phyloP scores from a whole-genome alignment of 1,284 basidiomycete species.

The Somion occarium region DNA sequence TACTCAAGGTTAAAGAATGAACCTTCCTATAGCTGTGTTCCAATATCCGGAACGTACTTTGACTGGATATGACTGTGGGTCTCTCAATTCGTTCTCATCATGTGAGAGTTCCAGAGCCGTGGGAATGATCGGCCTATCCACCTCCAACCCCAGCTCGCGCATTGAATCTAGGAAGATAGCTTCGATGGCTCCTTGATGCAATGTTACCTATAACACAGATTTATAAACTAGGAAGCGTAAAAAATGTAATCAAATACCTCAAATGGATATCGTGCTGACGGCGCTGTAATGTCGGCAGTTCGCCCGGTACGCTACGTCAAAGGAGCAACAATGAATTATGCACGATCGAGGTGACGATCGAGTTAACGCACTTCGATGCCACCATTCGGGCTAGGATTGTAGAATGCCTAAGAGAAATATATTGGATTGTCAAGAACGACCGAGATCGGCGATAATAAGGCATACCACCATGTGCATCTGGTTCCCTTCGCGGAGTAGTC shows the following conservation, averaged over 20 bases:
- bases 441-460: constrained; percentile 5
- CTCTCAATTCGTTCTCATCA: constrained; percentile 27
- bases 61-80: constrained; percentile 37
- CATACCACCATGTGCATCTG: constrained; percentile 65
- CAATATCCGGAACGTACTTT: constrained; percentile 43
- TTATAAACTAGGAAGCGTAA: constrained; percentile 28
- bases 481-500: constrained; percentile 57
- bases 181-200: constrained; percentile 75
- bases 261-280: constrained; percentile 61
- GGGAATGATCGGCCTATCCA: constrained; percentile 56
- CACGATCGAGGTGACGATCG: neutral
- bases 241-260: constrained; percentile 39
- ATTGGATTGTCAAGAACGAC: neutral
- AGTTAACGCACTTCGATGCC: constrained; percentile 40
- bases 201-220: too few species aligned
- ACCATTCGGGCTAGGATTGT: constrained; percentile 56
- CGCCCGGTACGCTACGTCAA: constrained; percentile 45
- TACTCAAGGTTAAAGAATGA: constrained; percentile 16
- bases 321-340: neutral
- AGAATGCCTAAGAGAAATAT: constrained; percentile 51
- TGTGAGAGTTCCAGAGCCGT: constrained; percentile 46
- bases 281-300: constrained; percentile 51
- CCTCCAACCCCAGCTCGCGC: constrained; percentile 43
- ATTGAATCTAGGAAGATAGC: constrained; percentile 64
- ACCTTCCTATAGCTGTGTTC: neutral